Evolutionary conservation across 257 asterid genomes (phyloP).

Genomic region (Mitragyna speciosa): DNA sequence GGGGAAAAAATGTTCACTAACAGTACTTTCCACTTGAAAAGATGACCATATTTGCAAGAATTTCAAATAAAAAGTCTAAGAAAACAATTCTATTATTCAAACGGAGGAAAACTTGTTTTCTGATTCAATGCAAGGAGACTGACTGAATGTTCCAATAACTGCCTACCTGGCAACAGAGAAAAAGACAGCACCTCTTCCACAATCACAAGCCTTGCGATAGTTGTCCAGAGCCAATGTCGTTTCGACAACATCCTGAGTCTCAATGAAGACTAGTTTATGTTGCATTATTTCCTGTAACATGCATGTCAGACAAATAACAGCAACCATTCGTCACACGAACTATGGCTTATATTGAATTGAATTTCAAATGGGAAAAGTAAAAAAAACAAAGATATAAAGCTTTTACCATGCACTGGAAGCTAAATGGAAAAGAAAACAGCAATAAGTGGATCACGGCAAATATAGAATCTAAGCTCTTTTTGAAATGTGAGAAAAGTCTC

Average conservation of each 20-base stretch:
- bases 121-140: not conserved
- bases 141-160: not conserved
- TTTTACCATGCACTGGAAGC: too few species aligned
- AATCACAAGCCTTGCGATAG: conserved; percentile 96
- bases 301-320: conserved; percentile 6
- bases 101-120: not conserved
- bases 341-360: not conserved
- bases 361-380: not conserved
- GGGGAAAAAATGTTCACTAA: too few species aligned
- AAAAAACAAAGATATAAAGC: not conserved
- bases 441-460: not conserved
- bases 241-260: conserved; percentile 98
- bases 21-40: not conserved
- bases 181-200: conserved; percentile 99
- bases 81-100: not conserved
- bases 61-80: not conserved
- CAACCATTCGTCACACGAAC: not conserved
- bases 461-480: not conserved
- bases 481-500: not conserved
- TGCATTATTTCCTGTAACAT: conserved; percentile 92
- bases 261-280: conserved; percentile 94
- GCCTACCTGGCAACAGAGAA: conserved; percentile 96
- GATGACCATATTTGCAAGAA: not conserved
- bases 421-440: not conserved
- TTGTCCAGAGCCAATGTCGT: conserved; percentile 96